These are phyloP conservation scores for Pyrenochaeta sp. DNA, from an alignment of 2,329 filamentous ascomycete species.

Conservation along the genomic window DNA sequence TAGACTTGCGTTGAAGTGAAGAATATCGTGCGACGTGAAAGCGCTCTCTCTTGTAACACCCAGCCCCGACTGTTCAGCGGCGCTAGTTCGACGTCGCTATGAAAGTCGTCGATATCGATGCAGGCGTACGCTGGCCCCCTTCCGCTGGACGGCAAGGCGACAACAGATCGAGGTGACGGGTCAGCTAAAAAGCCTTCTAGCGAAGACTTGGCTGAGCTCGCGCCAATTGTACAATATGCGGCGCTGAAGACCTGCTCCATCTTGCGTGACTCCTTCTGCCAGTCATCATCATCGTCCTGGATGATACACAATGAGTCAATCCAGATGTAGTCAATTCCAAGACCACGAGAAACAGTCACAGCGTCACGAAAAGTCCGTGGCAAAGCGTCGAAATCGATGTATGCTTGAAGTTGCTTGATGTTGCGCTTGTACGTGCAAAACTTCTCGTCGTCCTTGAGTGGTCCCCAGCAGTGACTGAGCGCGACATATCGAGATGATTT, in stretches of 20 bases:
- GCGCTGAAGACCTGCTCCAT: constrained; percentile 7
- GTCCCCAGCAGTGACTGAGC: constrained; percentile 8
- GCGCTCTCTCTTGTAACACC: constrained; percentile 25
- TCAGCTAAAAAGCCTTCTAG: constrained; percentile 4
- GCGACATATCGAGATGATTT: too few species aligned
- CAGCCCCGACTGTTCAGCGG: constrained; percentile 9
- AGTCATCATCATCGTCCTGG: constrained; percentile 1
- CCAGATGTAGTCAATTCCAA: constrained; percentile 8
- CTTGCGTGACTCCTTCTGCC: constrained; percentile 1
- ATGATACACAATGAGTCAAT: constrained; percentile 8
- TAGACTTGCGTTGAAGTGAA: constrained; percentile 29
- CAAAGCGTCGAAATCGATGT: constrained; percentile 1
- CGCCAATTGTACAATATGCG: constrained; percentile 9
- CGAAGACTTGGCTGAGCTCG: constrained; percentile 6
- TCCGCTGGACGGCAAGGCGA: constrained; percentile 1
- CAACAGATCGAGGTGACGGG: neutral
- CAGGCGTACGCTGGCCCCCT: constrained; percentile 3
- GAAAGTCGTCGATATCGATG: constrained; percentile 3
- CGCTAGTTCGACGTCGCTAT: constrained; percentile 5
- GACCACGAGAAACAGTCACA: constrained; percentile 5
- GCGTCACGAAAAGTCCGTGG: constrained; percentile 11
- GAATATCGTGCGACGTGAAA: constrained; percentile 27
- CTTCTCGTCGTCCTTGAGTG: neutral
- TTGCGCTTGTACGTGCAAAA: constrained; percentile 3
- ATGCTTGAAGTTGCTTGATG: neutral